Conservation (phyloP, 306 rosid species). For the Lablab purpureus region DNA sequence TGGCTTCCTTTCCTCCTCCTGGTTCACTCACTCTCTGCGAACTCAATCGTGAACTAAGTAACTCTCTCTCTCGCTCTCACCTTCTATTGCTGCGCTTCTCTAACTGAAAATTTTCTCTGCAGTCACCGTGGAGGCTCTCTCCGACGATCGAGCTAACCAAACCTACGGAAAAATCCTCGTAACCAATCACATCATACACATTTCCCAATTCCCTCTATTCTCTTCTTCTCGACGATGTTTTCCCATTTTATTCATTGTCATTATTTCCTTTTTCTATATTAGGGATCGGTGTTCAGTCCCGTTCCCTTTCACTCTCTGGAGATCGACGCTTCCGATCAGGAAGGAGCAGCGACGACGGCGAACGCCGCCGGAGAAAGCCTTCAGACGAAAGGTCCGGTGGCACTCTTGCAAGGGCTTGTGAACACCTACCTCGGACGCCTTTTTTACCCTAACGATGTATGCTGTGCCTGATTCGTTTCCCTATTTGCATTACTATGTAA, state of each 20-base stretch:
- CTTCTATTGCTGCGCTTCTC: background rate
- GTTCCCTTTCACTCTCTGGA: conserved; percentile 73
- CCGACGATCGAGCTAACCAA: conserved; percentile 78
- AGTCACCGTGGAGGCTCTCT: conserved; percentile 79
- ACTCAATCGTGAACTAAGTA: conserved; percentile 90
- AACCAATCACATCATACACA: background rate
- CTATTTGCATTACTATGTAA: background rate
- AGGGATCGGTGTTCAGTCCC: conserved; percentile 92
- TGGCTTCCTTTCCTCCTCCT: conserved; percentile 87
- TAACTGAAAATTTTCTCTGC: conserved; percentile 28
- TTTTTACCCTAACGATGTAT: conserved; percentile 73
- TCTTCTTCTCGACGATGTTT: background rate
- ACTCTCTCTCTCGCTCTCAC: conserved; percentile 46
- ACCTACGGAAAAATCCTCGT: conserved; percentile 88
- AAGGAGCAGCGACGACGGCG: conserved; percentile 22
- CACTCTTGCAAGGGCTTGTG: conserved; percentile 57
- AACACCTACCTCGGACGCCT: conserved; percentile 53
- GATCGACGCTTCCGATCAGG: conserved; percentile 50
- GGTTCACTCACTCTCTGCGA: conserved; percentile 91
- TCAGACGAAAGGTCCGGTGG: conserved; percentile 53
- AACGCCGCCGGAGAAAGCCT: conserved; percentile 33
- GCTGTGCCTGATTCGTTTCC: background rate
- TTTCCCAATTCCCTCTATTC: background rate
- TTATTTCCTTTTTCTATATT: background rate
- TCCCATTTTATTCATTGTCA: background rate